A percentile compares a stretch with the other conserved stretches of the same genome.
phyloP scores from a whole-genome alignment of 805 yeast species.

The Nakazawaea populi region DNA sequence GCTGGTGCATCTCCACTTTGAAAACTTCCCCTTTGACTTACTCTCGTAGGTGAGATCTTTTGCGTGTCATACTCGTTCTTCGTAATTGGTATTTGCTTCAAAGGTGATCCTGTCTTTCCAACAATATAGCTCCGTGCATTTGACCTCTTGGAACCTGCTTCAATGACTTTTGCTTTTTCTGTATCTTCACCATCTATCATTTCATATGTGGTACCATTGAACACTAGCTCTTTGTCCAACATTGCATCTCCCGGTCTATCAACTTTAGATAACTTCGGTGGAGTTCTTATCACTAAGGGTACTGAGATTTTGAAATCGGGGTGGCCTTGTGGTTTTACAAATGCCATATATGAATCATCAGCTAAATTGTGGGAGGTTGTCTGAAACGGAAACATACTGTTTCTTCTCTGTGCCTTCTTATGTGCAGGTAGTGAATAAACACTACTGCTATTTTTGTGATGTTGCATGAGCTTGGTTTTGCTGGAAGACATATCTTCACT shows the following conservation, averaged over 20 bases:
- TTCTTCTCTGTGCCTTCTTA: background rate
- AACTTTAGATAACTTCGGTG: constrained; percentile 6
- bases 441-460: constrained; percentile 2
- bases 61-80: background rate
- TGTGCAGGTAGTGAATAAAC: background rate
- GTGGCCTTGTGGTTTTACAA: background rate
- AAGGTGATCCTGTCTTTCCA: background rate
- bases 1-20: background rate
- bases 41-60: too few relatives aligned
- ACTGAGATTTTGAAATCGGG: constrained; percentile 6
- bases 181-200: constrained; percentile 2
- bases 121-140: too few relatives aligned
- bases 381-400: constrained; percentile 2
- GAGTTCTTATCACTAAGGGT: constrained; percentile 8
- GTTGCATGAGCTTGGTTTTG: background rate
- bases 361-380: constrained; percentile 1
- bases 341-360: background rate
- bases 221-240: constrained; percentile 6
- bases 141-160: background rate
- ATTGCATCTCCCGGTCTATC: constrained; percentile 1
- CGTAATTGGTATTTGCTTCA: constrained; percentile 3
- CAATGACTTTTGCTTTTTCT: background rate
- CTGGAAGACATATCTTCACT: background rate
- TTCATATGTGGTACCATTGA: constrained; percentile 6
- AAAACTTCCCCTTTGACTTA: too few relatives aligned